Evolutionary conservation across 2,329 filamentous ascomycete genomes (phyloP).

Genomic region (Xylaria digitata): DNA sequence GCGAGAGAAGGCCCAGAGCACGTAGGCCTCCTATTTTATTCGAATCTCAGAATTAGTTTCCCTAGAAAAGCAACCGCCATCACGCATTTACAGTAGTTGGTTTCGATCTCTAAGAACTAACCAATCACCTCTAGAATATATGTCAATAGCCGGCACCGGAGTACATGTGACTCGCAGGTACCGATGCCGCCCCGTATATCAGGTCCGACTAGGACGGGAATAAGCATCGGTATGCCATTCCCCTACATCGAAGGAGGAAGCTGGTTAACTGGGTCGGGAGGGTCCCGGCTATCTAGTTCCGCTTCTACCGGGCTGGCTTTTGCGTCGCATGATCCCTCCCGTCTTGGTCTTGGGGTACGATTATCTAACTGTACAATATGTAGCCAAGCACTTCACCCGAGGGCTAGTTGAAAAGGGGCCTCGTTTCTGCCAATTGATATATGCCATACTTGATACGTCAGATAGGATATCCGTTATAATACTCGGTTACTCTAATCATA

Average conservation of each 20-base stretch:
- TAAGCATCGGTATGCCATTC: conserved; percentile 32
- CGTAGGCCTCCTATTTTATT: background rate
- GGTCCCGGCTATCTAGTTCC: conserved; percentile 7
- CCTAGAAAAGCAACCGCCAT: background rate
- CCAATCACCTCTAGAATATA: conserved; percentile 11
- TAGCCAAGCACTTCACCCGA: too few relatives aligned
- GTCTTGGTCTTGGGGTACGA: conserved; percentile 6
- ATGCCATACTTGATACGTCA: background rate
- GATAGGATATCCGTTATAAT: background rate
- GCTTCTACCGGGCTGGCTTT: conserved; percentile 14
- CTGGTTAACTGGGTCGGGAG: conserved; percentile 21
- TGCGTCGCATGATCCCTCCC: background rate
- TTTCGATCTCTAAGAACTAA: background rate
- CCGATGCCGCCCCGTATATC: conserved; percentile 43
- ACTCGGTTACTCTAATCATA: background rate
- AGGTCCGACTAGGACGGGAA: conserved; percentile 32
- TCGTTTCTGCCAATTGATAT: too few relatives aligned
- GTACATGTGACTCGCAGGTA: conserved; percentile 32
- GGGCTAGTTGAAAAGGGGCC: too few relatives aligned
- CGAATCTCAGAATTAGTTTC: background rate
- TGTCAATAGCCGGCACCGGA: conserved; percentile 43
- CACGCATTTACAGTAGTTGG: background rate
- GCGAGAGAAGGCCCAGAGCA: background rate
- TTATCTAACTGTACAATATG: too few relatives aligned
- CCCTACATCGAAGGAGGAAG: background rate